Conservation (phyloP, 345 rosid genomes). For the Abelmoschus esculentus region DNA sequence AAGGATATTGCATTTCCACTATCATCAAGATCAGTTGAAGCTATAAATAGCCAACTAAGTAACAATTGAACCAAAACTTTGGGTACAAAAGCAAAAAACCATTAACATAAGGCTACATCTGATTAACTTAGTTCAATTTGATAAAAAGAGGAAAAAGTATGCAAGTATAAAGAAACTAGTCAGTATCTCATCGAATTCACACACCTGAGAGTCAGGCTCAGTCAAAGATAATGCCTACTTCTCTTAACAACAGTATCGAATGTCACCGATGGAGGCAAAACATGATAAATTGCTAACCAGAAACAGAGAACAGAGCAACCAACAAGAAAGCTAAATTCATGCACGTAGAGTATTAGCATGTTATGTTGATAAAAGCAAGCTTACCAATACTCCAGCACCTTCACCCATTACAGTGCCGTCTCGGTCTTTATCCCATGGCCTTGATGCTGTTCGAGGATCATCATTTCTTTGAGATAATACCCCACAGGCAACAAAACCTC, state of each 20-base stretch:
- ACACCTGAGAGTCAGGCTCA: too few species aligned
- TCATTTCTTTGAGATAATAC: conserved; percentile 97
- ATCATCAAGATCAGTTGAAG: background rate
- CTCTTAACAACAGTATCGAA: too few species aligned
- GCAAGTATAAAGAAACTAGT: too few species aligned
- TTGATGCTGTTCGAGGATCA: conserved; percentile 94
- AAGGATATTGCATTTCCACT: background rate
- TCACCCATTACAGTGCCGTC: conserved; percentile 99
- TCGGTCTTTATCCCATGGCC: conserved; percentile 95
- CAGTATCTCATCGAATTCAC: too few species aligned
- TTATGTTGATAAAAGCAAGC: conserved; percentile 10
- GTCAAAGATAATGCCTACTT: too few species aligned
- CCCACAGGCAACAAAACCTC: conserved; percentile 96
- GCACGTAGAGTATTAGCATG: background rate
- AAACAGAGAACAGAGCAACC: background rate
- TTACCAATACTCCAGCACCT: conserved; percentile 96
- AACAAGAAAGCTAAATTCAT: background rate
- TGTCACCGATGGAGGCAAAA: too few species aligned
- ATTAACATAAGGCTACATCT: background rate
- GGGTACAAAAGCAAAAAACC: background rate
- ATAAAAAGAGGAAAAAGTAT: too few species aligned
- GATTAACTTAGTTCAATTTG: background rate
- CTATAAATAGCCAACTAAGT: background rate
- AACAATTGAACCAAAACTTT: background rate
- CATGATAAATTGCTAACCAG: too few species aligned